Evolutionary conservation across 257 asterid genomes (phyloP).

Genomic region (Linaria vulgaris): DNA sequence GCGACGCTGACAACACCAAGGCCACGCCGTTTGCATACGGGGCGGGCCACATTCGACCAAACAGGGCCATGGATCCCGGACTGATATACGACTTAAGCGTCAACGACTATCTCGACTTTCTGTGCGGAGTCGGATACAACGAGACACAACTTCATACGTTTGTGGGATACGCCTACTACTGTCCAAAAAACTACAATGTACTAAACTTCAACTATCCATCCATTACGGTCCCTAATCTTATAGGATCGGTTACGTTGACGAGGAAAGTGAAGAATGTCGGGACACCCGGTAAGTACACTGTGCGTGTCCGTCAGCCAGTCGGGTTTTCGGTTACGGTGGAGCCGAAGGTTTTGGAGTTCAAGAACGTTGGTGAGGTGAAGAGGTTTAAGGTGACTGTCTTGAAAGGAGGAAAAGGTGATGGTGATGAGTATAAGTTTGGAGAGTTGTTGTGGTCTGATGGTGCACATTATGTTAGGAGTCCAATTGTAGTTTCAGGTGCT

Average conservation of each 20-base stretch:
- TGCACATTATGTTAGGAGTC: conserved; percentile 44
- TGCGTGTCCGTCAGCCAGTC: conserved; percentile 33
- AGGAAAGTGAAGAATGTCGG: conserved; percentile 65
- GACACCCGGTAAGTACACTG: conserved; percentile 35
- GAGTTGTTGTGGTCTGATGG: conserved; percentile 57
- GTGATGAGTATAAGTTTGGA: conserved; percentile 32
- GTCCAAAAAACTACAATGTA: conserved; percentile 35
- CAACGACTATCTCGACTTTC: conserved; percentile 52
- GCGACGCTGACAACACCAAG: background rate
- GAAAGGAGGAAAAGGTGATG: background rate
- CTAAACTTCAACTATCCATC: conserved; percentile 59
- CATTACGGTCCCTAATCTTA: conserved; percentile 27
- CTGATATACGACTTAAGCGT: conserved; percentile 52
- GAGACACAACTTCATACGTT: conserved; percentile 13
- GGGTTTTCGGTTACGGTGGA: conserved; percentile 35
- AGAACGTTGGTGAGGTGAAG: conserved; percentile 49
- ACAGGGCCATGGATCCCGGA: conserved; percentile 63
- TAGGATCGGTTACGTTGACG: conserved; percentile 23
- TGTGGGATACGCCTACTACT: conserved; percentile 21
- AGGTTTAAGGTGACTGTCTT: conserved; percentile 38
- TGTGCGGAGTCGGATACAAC: conserved; percentile 61
- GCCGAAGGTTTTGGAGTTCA: conserved; percentile 35
- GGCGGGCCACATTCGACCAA: conserved; percentile 57
- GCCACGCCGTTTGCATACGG: conserved; percentile 52
- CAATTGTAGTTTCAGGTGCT: conserved; percentile 21